phyloP scores from a whole-genome alignment of 78 protist genomes.

The Dictyostelium intermedium region DNA sequence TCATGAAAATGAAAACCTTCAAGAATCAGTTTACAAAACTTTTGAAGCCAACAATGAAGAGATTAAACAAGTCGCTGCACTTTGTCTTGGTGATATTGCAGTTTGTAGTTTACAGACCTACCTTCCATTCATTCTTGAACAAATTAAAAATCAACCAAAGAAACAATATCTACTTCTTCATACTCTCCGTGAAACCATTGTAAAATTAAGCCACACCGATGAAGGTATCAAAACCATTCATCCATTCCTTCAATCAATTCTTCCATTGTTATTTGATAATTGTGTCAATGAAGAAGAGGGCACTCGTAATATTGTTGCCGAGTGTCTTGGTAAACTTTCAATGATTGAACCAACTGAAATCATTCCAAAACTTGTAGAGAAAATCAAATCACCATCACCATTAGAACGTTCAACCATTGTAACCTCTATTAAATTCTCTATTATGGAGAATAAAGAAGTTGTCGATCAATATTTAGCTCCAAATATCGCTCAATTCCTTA shows the following conservation, averaged over 20 bases:
- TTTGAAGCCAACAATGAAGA: conserved; percentile 89
- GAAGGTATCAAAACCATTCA: conserved; percentile 23
- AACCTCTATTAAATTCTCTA: conserved; percentile 85
- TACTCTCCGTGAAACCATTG: conserved; percentile 89
- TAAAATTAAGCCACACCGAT: conserved; percentile 1
- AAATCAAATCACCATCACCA: conserved; percentile 21
- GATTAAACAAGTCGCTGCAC: conserved; percentile 88
- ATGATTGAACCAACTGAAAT: conserved; percentile 81
- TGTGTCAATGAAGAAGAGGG: conserved; percentile 93
- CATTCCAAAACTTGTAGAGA: conserved; percentile 65
- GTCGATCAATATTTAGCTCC: conserved; percentile 69
- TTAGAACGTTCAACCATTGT: conserved; percentile 83
- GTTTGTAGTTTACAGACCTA: conserved; percentile 70
- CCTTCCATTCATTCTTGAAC: conserved; percentile 85
- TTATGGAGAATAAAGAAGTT: conserved; percentile 71
- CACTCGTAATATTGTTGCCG: conserved; percentile 93
- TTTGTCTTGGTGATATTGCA: conserved; percentile 81
- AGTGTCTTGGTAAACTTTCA: conserved; percentile 94
- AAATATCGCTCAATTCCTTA: conserved; percentile 55
- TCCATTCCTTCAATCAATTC: conserved; percentile 54
- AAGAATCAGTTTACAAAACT: conserved; percentile 19
- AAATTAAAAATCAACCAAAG: conserved; percentile 79
- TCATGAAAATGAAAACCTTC: conserved; percentile 14
- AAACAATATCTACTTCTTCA: conserved; percentile 91
- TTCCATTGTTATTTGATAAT: conserved; percentile 77